Conservation (phyloP, 306 rosid genomes). For the Carpinus viminea region DNA sequence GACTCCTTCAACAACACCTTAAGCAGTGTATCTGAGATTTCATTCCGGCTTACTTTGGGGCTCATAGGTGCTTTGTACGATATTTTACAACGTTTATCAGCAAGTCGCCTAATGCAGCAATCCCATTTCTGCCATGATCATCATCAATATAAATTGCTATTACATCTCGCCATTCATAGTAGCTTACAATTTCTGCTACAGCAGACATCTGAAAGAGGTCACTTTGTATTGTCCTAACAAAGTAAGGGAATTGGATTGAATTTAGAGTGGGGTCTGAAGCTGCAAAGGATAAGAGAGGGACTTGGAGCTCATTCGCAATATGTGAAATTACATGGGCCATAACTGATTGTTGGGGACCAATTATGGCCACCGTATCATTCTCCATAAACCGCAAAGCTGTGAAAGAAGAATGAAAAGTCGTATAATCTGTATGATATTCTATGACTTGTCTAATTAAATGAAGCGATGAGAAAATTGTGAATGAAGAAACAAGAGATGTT, state of each 20-base stretch:
- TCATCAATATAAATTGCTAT: slow-evolving; percentile 85
- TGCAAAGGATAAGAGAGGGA: slow-evolving; percentile 73
- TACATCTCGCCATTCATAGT: slow-evolving; percentile 81
- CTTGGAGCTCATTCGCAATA: slow-evolving; percentile 85
- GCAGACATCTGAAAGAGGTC: slow-evolving; percentile 84
- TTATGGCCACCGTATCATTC: slow-evolving; percentile 71
- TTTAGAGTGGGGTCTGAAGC: slow-evolving; percentile 87
- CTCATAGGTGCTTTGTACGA: slow-evolving; percentile 76
- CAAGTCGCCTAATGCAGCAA: slow-evolving; percentile 71
- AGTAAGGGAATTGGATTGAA: slow-evolving; percentile 89
- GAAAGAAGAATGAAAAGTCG: neutral
- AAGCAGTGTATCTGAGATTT: slow-evolving; percentile 62
- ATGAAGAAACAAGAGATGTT: neutral
- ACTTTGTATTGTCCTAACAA: slow-evolving; percentile 62
- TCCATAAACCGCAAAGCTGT: slow-evolving; percentile 81
- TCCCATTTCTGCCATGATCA: slow-evolving; percentile 90
- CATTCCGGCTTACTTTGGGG: slow-evolving; percentile 43
- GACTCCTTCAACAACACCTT: slow-evolving; percentile 82
- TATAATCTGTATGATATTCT: neutral
- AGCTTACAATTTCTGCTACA: slow-evolving; percentile 60
- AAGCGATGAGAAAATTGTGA: neutral
- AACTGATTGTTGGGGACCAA: slow-evolving; percentile 83
- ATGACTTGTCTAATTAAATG: neutral
- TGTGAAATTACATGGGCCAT: slow-evolving; percentile 89
- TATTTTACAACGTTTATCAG: slow-evolving; percentile 75